Percentiles rank a stretch among this genome's conserved stretches.
Conservation (phyloP, 305 asterid genomes). For the Fraxinus albicans region DNA sequence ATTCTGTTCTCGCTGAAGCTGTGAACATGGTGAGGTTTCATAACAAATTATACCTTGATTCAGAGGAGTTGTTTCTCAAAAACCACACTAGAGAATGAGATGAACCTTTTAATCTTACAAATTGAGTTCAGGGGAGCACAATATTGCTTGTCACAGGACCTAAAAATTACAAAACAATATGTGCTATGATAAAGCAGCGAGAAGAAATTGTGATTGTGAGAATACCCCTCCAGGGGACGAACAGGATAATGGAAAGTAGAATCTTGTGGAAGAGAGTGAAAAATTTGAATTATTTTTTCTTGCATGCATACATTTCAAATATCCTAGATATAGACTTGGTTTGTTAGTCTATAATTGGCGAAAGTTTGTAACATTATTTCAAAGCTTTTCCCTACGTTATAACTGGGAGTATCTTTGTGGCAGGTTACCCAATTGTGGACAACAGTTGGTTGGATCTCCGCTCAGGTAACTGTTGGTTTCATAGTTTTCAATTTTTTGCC, state of each 20-base stretch:
- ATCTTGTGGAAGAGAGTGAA: not conserved
- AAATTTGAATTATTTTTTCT: not conserved
- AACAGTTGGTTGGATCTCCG: slow-evolving; percentile 58
- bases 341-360: slow-evolving; percentile 14
- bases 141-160: not conserved
- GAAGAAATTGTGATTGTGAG: slow-evolving; percentile 12
- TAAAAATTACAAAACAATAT: not conserved
- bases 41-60: not conserved
- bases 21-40: not conserved
- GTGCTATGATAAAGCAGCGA: not conserved
- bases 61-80: not conserved
- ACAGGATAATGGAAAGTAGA: not conserved
- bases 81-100: not conserved
- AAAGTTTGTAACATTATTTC: not conserved
- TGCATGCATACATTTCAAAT: not conserved
- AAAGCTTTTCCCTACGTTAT: not conserved
- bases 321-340: not conserved
- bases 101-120: not conserved
- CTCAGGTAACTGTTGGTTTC: slow-evolving; percentile 55
- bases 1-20: not conserved
- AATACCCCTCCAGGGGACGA: not conserved
- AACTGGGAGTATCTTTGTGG: slow-evolving; percentile 1
- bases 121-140: not conserved
- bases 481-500: slow-evolving; percentile 15
- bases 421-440: slow-evolving; percentile 72